These are phyloP conservation scores for Linum usitatissimum DNA, from an alignment of 345 rosid species.

Conservation along the genomic window DNA sequence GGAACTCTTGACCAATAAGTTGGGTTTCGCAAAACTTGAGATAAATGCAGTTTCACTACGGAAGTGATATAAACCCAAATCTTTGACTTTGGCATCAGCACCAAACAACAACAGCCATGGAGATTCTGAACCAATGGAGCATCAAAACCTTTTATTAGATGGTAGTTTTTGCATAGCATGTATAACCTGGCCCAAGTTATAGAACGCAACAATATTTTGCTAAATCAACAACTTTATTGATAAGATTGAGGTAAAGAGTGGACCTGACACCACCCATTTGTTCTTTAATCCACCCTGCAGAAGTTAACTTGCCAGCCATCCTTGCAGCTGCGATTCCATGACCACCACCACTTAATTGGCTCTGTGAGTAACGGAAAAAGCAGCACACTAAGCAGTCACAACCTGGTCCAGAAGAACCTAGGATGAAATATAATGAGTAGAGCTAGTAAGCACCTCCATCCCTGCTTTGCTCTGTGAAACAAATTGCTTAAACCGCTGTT, in stretches of 20 bases:
- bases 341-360: not conserved
- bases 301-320: not conserved
- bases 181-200: not conserved
- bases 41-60: too few species aligned
- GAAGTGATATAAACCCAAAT: too few species aligned
- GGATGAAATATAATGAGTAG: slow-evolving; percentile 8
- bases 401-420: not conserved
- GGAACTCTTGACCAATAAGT: too few species aligned
- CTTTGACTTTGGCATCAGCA: too few species aligned
- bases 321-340: not conserved
- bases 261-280: not conserved
- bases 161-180: not conserved
- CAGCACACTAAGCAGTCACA: not conserved
- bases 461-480: slow-evolving; percentile 94
- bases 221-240: too few species aligned
- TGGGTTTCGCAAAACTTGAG: too few species aligned
- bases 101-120: too few species aligned
- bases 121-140: not conserved
- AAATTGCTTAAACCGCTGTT: slow-evolving; percentile 92
- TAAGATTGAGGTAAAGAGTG: not conserved
- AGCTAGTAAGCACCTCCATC: slow-evolving; percentile 63
- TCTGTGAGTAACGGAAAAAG: not conserved
- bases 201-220: not conserved
- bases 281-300: slow-evolving; percentile 1
- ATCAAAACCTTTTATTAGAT: not conserved